phyloP scores from a whole-genome alignment of 2,329 filamentous ascomycete species.

The Dactylellina leptospora region DNA sequence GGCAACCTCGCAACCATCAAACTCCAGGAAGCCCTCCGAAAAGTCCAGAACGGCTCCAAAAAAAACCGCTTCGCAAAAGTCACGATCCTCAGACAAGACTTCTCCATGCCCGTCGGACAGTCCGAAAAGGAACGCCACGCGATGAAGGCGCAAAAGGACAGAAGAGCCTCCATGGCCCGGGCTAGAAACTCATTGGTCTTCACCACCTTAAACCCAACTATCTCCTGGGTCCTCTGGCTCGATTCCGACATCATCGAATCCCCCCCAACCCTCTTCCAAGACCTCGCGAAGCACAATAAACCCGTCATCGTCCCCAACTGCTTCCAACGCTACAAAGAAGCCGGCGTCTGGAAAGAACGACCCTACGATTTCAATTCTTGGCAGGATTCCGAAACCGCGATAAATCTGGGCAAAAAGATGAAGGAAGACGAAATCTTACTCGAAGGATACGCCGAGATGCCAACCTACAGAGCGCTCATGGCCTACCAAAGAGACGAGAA shows the following conservation, averaged over 20 bases:
- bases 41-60: slow-evolving; percentile 83
- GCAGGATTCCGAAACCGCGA: slow-evolving; percentile 85
- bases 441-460: slow-evolving; percentile 91
- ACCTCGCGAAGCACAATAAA: slow-evolving; percentile 86
- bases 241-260: slow-evolving; percentile 92
- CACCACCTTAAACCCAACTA: slow-evolving; percentile 88
- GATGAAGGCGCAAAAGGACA: slow-evolving; percentile 84
- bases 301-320: slow-evolving; percentile 95
- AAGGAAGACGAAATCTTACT: slow-evolving; percentile 89
- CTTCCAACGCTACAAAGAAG: slow-evolving; percentile 83
- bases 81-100: slow-evolving; percentile 94
- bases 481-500: slow-evolving; percentile 74
- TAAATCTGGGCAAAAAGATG: slow-evolving; percentile 79
- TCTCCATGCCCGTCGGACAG: slow-evolving; percentile 81
- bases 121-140: slow-evolving; percentile 90
- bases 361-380: slow-evolving; percentile 98
- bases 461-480: slow-evolving; percentile 92
- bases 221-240: slow-evolving; percentile 96
- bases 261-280: slow-evolving; percentile 84
- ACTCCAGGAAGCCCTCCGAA: slow-evolving; percentile 83
- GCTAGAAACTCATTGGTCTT: slow-evolving; percentile 94
- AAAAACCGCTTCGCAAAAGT: slow-evolving; percentile 88
- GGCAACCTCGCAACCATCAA: slow-evolving; percentile 85
- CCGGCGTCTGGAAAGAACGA: slow-evolving; percentile 73
- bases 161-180: slow-evolving; percentile 88